A percentile compares a stretch with the other conserved stretches of the same genome.
These are phyloP conservation scores for Penicillium malachiteum DNA, from an alignment of 495 filamentous ascomycete genomes.

Conservation along the genomic window DNA sequence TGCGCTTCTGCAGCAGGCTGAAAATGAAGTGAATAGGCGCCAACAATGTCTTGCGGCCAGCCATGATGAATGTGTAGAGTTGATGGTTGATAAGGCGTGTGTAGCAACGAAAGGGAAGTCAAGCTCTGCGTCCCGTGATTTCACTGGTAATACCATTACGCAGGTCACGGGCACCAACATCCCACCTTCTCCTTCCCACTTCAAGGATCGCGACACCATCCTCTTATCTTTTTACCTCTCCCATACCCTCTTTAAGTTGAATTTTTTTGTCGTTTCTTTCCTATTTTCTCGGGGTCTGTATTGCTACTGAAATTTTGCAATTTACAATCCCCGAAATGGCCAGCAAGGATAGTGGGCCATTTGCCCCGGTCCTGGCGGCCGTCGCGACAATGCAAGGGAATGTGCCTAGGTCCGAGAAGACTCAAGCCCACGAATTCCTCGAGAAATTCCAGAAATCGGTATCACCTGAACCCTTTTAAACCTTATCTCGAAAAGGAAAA, in stretches of 20 bases:
- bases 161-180: conserved; percentile 36
- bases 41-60: conserved; percentile 85
- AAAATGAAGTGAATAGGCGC: conserved; percentile 99
- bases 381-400: conserved; percentile 87
- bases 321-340: conserved; percentile 57
- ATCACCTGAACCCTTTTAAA: conserved; percentile 36
- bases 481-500: not conserved
- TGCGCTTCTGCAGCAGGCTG: conserved; percentile 85
- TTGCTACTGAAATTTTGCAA: conserved; percentile 13
- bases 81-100: conserved; percentile 3
- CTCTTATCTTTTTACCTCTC: conserved; percentile 8
- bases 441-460: conserved; percentile 99
- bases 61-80: conserved; percentile 56
- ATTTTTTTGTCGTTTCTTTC: conserved; percentile 8
- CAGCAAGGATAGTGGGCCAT: conserved; percentile 63
- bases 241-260: conserved; percentile 4
- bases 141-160: conserved; percentile 28
- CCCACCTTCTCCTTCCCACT: conserved; percentile 36
- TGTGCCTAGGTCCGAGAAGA: conserved; percentile 78
- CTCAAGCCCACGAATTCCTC: conserved; percentile 83
- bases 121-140: conserved; percentile 30
- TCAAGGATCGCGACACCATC: conserved; percentile 4
- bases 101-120: conserved; percentile 4
- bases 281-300: conserved; percentile 6
- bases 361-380: conserved; percentile 81